Evolutionary conservation across 257 asterid species (phyloP).

Genomic region (Lycium barbarum): DNA sequence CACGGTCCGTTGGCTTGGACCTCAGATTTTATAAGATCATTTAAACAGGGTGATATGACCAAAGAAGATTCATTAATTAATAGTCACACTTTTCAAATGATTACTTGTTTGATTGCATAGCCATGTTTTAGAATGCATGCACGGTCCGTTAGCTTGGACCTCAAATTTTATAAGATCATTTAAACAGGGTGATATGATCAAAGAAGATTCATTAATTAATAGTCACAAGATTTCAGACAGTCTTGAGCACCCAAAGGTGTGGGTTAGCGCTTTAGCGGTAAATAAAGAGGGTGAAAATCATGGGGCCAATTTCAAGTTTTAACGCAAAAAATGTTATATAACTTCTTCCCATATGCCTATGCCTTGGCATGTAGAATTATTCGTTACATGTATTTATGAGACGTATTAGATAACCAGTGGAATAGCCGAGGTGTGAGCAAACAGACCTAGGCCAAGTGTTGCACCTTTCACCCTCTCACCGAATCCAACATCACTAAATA

Average conservation of each 20-base stretch:
- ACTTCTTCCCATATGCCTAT: no score
- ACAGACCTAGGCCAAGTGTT: no score
- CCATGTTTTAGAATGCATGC: neutral
- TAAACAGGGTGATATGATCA: neutral
- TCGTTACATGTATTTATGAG: no score
- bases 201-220: neutral
- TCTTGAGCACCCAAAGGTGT: neutral
- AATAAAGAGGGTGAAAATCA: neutral
- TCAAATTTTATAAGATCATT: neutral
- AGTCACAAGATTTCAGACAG: neutral
- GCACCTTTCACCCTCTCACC: no score
- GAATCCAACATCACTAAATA: no score
- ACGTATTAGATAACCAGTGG: no score
- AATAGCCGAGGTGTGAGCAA: no score
- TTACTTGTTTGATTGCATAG: neutral
- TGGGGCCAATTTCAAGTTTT: neutral
- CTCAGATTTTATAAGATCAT: neutral
- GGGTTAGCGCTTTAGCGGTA: neutral
- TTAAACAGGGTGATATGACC: neutral
- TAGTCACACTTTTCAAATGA: neutral
- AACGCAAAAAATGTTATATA: neutral
- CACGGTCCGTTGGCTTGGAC: neutral
- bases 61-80: neutral
- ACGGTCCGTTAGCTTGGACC: neutral
- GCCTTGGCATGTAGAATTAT: no score